Evolutionary conservation across 371 early-diverging fungal species (phyloP), one percentile per base, ranked within the genome.

Genomic region (Mortierella sp.): DNA sequence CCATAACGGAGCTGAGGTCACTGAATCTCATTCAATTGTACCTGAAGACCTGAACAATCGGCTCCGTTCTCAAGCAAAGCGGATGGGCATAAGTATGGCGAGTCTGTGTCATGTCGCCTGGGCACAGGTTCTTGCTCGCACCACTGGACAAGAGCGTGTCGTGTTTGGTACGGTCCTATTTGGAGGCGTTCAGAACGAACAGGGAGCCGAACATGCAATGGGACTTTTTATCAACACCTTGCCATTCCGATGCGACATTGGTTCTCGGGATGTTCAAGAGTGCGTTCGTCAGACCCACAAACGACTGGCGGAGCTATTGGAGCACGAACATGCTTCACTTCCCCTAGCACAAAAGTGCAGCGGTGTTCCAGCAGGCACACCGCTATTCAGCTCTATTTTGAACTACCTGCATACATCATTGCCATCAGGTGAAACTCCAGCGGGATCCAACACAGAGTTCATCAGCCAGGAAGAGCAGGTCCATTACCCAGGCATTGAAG

Each of bases 281-380:
- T 37, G 44, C 29, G 49, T 66, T 2, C 59, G 24, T 10, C 2
- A 27, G 40, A 43, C 27, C 2, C 66, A 58, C 13, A 4, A 13
- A 2, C 24, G 41, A 17, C 31, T 66, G 1, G 59, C 59, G 14
- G 40, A 31, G 40, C 41, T 67, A 5, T n/a, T 60, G 0, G 49
- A 47, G 31, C 43, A 78, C 52, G 56, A 44, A 19, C 56, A 55
- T 44, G 47, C 57, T 1, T 57, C 57, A 46, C 55, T 52, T 29
- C 57, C 58, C 4, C 57, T 53, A 45, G 76, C 54, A 59, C 81
- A 65, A 45, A 67, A 59, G 12, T 47, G 59, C 58, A 46, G 60
- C 60, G 19, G 67, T 29, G n/a, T 58, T 0, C 49, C 48, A 31
- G 44, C 51, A 29, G 79, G 66, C 2, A 63, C 61, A 10, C 62